Evolutionary conservation across 345 rosid species (phyloP), one percentile per base, ranked within the genome.

Genomic region (Moringa oleifera): DNA sequence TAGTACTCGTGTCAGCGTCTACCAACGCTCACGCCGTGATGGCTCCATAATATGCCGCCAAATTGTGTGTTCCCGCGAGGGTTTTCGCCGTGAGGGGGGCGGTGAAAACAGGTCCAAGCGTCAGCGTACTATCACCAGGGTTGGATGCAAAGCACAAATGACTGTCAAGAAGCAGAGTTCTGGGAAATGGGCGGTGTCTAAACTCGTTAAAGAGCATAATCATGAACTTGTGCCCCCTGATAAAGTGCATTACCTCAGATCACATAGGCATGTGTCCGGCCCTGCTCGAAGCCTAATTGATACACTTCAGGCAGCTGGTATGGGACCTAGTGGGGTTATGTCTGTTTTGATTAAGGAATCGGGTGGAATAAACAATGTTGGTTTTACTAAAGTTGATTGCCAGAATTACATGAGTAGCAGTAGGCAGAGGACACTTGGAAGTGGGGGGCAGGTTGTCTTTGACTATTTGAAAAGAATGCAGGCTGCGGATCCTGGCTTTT

Each of bases 231-330:
- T 80, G 56, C 80, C 81, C 0, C 78, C 80, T 20, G 85, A 80
- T 69, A 72, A 74, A 60, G 85, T 80, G 59, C 85, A 80, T 63
- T 74, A 71, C 66, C 85, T 77, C 24, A 68, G 85, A 20, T 80
- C 81, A 4, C 85, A 80, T 49, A 67, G 85, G 57, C 85, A 74
- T 17, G 75, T 80, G 0, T 74, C 85, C 3, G 81, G 81, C 58
- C 67, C 81, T 54, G 85, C 81, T n/a, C 69, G 79, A 22, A 80
- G 77, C 54, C 67, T 80, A 25, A 80, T 80, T 59, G 81, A 80
- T 59, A 80, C 85, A 6, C 77, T 80, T 53, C 85, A 80, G 61
- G 85, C 85, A 13, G 85, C 85, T 8, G 81, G 85, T 57, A 74
- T 80, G 81, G 81, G 81, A 22, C 77, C 85, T 0, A 67, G 79